Evolutionary conservation across 1,284 basidiomycete genomes (phyloP).

Genomic region (Erythrobasidium hasegawianum): DNA sequence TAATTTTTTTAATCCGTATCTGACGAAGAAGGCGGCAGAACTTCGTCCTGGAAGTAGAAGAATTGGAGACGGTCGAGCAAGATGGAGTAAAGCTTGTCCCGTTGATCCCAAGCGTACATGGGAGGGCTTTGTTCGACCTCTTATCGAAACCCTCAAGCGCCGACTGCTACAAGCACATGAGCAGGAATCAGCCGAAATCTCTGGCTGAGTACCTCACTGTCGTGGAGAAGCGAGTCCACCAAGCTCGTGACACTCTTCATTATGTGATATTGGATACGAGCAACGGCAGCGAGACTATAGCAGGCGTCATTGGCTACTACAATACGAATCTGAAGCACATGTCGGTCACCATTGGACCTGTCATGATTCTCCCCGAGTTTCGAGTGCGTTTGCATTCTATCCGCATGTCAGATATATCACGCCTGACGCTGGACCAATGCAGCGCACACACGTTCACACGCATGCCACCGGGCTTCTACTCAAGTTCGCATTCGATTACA

Average conservation of each 20-base stretch:
- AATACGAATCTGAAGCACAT: slow-evolving; percentile 3
- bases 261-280: slow-evolving; percentile 12
- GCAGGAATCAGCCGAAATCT: slow-evolving; percentile 13
- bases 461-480: slow-evolving; percentile 62
- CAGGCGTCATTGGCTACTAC: slow-evolving; percentile 15
- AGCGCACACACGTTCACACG: slow-evolving; percentile 60
- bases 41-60: slow-evolving; percentile 9
- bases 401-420: too few species aligned
- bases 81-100: slow-evolving; percentile 25
- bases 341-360: slow-evolving; percentile 31
- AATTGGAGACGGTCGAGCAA: slow-evolving; percentile 17
- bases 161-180: slow-evolving; percentile 6
- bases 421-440: too few species aligned
- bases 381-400: too few species aligned
- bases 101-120: slow-evolving; percentile 14
- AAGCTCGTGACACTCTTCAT: background rate
- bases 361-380: slow-evolving; percentile 50
- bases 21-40: slow-evolving; percentile 9
- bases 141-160: background rate
- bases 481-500: slow-evolving; percentile 57
- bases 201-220: slow-evolving; percentile 16
- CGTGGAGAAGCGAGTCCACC: slow-evolving; percentile 3
- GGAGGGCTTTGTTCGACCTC: slow-evolving; percentile 2
- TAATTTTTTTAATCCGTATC: background rate
- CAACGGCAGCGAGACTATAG: background rate